These are phyloP conservation scores for Tylopilus plumbeoviolaceoides DNA, from an alignment of 768 basidiomycete genomes.

Conservation along the genomic window DNA sequence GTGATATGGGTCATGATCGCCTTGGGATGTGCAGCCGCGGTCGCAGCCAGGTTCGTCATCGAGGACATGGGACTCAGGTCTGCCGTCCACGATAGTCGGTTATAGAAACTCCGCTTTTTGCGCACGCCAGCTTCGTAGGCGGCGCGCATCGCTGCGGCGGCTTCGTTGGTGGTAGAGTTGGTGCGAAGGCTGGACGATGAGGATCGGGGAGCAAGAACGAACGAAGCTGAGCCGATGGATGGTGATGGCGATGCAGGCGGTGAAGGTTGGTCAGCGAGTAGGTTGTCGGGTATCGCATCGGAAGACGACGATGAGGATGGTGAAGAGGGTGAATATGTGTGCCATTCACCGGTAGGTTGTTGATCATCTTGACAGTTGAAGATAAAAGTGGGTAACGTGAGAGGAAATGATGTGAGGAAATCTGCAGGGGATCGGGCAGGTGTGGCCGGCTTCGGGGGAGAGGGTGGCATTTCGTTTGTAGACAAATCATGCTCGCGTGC, in stretches of 20 bases:
- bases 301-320: conserved; percentile 30
- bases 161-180: conserved; percentile 14
- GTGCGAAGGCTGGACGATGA: conserved; percentile 30
- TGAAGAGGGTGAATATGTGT: conserved; percentile 27
- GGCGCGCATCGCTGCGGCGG: conserved; percentile 28
- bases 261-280: conserved; percentile 19
- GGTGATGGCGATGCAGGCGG: conserved; percentile 28
- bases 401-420: conserved; percentile 51
- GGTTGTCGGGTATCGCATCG: conserved; percentile 23
- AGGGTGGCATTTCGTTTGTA: conserved; percentile 5
- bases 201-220: conserved; percentile 24
- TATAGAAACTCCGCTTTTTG: conserved; percentile 32
- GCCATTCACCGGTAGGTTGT: conserved; percentile 23
- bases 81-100: conserved; percentile 27
- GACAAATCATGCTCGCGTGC: conserved; percentile 40
- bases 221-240: conserved; percentile 26
- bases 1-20: conserved; percentile 8
- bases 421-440: conserved; percentile 37
- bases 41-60: conserved; percentile 10
- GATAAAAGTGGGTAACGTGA: conserved; percentile 49
- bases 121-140: conserved; percentile 31
- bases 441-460: conserved; percentile 11
- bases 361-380: conserved; percentile 25
- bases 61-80: conserved; percentile 25
- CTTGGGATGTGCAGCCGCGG: conserved; percentile 17